Percentiles rank a stretch among this genome's conserved stretches.
Conservation (phyloP, 2,329 filamentous ascomycete species). For the Ophioceras dolichostomum region DNA sequence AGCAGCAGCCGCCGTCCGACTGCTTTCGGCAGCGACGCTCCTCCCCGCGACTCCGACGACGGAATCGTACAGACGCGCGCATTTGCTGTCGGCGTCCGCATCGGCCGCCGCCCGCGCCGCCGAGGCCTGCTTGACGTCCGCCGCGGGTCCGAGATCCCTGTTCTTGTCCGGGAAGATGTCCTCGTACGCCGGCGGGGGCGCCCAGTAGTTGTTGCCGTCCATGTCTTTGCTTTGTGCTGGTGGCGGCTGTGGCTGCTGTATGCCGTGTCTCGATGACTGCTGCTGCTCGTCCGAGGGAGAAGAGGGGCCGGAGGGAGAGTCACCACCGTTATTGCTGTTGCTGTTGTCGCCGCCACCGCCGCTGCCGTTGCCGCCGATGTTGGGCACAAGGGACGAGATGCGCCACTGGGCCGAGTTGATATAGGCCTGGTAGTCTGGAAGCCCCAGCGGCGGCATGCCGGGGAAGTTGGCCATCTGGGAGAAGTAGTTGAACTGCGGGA, state of each 20-base stretch:
- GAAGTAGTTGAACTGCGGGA: conserved; percentile 49
- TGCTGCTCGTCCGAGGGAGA: conserved; percentile 25
- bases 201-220: conserved; percentile 56
- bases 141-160: conserved; percentile 8
- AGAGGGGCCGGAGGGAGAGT: conserved; percentile 24
- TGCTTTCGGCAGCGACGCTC: conserved; percentile 16
- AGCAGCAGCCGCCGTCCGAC: conserved; percentile 15
- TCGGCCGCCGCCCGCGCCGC: conserved; percentile 46
- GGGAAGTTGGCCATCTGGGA: conserved; percentile 43
- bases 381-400: conserved; percentile 62
- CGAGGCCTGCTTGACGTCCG: conserved; percentile 44
- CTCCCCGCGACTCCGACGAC: conserved; percentile 12
- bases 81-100: conserved; percentile 46
- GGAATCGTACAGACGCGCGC: conserved; percentile 35
- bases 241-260: too few species aligned
- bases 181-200: conserved; percentile 62
- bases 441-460: conserved; percentile 45
- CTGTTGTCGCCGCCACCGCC: too few species aligned
- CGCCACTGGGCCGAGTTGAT: conserved; percentile 47
- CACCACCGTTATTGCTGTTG: conserved; percentile 32
- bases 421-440: conserved; percentile 55
- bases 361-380: conserved; percentile 34
- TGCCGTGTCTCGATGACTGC: too few species aligned
- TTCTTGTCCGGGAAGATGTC: conserved; percentile 45
- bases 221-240: too few species aligned